Evolutionary conservation across 441 rosid species (phyloP).

Genomic region (Bocquillonia castaneifolia): DNA sequence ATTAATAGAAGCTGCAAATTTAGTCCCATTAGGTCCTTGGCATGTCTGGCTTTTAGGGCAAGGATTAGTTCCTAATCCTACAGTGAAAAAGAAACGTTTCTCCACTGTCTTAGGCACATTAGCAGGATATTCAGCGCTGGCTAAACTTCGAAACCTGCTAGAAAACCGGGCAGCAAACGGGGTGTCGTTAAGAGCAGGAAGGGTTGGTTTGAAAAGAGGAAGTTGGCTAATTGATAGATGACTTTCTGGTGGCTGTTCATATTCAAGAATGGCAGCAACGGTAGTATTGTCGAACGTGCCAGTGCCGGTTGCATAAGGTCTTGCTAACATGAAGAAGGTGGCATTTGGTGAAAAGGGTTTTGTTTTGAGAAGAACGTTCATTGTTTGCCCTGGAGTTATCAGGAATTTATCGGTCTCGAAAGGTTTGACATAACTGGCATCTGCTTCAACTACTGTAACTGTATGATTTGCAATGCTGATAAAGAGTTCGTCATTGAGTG

Average conservation of each 20-base stretch:
- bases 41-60: conserved; percentile 57
- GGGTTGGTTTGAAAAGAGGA: conserved; percentile 40
- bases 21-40: conserved; percentile 57
- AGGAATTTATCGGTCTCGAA: conserved; percentile 43
- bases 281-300: conserved; percentile 64
- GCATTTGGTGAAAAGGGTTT: conserved; percentile 43
- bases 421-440: conserved; percentile 67
- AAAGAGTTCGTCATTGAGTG: conserved; percentile 66
- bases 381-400: conserved; percentile 66
- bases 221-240: conserved; percentile 23
- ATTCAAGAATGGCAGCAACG: conserved; percentile 51
- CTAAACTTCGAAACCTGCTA: conserved; percentile 42
- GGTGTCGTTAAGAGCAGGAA: conserved; percentile 50
- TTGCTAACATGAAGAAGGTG: conserved; percentile 51
- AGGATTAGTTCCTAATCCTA: conserved; percentile 52
- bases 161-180: conserved; percentile 39
- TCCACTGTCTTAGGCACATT: conserved; percentile 50
- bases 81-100: conserved; percentile 43
- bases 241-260: conserved; percentile 16
- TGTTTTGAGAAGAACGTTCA: conserved; percentile 55
- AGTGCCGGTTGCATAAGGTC: conserved; percentile 57
- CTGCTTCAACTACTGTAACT: conserved; percentile 64
- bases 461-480: conserved; percentile 65
- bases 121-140: conserved; percentile 40
- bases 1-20: conserved; percentile 55